These are phyloP conservation scores for Heterobasidion occidentale DNA, from an alignment of 1,284 basidiomycete species.

Conservation along the genomic window DNA sequence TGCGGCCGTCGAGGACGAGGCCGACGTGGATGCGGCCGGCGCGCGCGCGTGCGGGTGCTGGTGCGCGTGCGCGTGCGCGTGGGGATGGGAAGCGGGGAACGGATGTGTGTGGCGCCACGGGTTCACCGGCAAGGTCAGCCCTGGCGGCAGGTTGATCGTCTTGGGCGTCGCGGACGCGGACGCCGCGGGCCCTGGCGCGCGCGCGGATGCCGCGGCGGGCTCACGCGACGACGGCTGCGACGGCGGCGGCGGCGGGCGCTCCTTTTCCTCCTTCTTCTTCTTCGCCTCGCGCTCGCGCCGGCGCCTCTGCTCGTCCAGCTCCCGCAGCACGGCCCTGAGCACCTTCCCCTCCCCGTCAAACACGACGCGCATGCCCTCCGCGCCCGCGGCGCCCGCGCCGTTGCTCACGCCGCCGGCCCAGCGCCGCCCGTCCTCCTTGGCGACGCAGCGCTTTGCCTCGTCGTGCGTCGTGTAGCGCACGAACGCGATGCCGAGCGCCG, in stretches of 20 bases:
- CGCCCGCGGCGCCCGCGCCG: slow-evolving; percentile 15
- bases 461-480: slow-evolving; percentile 60
- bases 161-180: not conserved
- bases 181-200: not conserved
- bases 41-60: not conserved
- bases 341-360: slow-evolving; percentile 56
- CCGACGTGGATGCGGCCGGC: not conserved
- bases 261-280: slow-evolving; percentile 24
- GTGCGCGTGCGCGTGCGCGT: not conserved
- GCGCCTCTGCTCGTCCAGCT: slow-evolving; percentile 48
- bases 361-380: slow-evolving; percentile 48
- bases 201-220: not conserved
- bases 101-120: not conserved
- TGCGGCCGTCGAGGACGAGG: not conserved
- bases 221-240: not conserved
- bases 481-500: slow-evolving; percentile 77
- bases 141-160: not conserved
- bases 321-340: slow-evolving; percentile 50
- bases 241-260: slow-evolving; percentile 6
- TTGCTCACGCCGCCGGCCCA: slow-evolving; percentile 17
- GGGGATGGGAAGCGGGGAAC: not conserved
- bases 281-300: slow-evolving; percentile 39
- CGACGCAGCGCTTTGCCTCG: slow-evolving; percentile 57
- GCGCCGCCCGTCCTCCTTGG: slow-evolving; percentile 47
- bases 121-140: too few species aligned